These are phyloP conservation scores for Tuber aestivum DNA, from an alignment of 495 filamentous ascomycete genomes.

Conservation along the genomic window DNA sequence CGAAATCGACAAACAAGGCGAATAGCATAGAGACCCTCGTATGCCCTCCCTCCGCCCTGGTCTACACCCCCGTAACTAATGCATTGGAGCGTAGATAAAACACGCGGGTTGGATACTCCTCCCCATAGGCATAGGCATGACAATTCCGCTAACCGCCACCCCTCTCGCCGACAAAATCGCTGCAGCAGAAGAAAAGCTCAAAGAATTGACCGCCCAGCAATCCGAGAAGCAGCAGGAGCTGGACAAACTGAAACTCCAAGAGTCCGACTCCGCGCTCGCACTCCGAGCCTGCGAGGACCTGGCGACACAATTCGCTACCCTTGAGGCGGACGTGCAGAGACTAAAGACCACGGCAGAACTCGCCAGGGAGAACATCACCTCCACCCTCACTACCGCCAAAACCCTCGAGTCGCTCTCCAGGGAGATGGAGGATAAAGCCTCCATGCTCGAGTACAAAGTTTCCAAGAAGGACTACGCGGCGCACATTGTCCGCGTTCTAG, in stretches of 20 bases:
- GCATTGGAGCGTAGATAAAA: slow-evolving; percentile 27
- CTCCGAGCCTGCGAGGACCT: slow-evolving; percentile 26
- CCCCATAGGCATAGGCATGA: slow-evolving; percentile 34
- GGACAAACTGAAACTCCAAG: slow-evolving; percentile 13
- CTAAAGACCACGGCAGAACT: slow-evolving; percentile 18
- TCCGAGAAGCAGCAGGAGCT: slow-evolving; percentile 19
- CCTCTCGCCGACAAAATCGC: slow-evolving; percentile 27
- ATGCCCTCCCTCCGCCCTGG: slow-evolving; percentile 7
- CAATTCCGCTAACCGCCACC: slow-evolving; percentile 24
- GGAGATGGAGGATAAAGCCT: slow-evolving; percentile 29
- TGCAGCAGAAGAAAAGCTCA: slow-evolving; percentile 19
- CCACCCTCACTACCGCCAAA: slow-evolving; percentile 14
- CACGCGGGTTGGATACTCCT: slow-evolving; percentile 35
- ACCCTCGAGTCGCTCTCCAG: slow-evolving; percentile 17
- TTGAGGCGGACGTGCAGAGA: not conserved
- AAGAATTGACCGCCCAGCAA: slow-evolving; percentile 21
- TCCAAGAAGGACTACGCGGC: slow-evolving; percentile 35
- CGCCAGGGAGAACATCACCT: slow-evolving; percentile 8
- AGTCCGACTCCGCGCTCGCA: slow-evolving; percentile 15
- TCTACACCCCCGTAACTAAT: not conserved
- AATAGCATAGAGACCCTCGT: slow-evolving; percentile 33
- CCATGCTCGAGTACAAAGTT: slow-evolving; percentile 32
- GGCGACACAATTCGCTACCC: slow-evolving; percentile 13
- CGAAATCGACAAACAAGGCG: slow-evolving; percentile 20
- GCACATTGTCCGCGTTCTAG: slow-evolving; percentile 23